Percentiles rank a stretch among this genome's conserved stretches.
These are phyloP conservation scores for Claviceps lovelessii DNA, from an alignment of 2,329 filamentous ascomycete species.

Conservation along the genomic window DNA sequence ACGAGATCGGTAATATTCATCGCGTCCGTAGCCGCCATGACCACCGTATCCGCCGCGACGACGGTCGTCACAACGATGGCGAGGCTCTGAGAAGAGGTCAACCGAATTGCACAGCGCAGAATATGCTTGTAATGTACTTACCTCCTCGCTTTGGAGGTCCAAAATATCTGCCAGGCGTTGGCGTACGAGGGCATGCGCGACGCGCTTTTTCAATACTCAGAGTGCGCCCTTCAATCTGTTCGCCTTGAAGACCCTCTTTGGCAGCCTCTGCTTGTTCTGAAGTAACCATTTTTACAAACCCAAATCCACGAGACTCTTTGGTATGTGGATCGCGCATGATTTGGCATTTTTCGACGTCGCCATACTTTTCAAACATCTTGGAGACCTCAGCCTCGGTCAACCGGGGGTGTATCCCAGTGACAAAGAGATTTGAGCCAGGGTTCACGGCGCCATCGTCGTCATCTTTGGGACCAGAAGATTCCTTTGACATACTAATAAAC, in stretches of 20 bases:
- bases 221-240: conserved; percentile 87
- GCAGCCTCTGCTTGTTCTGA: conserved; percentile 91
- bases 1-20: conserved; percentile 45
- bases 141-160: conserved; percentile 95
- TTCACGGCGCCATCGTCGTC: conserved; percentile 75
- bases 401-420: conserved; percentile 92
- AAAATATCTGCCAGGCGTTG: conserved; percentile 97
- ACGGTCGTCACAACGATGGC: conserved; percentile 43
- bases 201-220: conserved; percentile 98
- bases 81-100: conserved; percentile 18
- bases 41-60: conserved; percentile 46
- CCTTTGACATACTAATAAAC: conserved; percentile 32
- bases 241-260: conserved; percentile 89
- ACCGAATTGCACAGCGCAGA: background rate
- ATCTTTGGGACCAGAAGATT: conserved; percentile 34
- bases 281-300: conserved; percentile 98
- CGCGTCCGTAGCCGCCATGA: conserved; percentile 29
- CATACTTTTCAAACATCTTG: conserved; percentile 96
- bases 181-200: conserved; percentile 83
- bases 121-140: conserved; percentile 29
- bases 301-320: conserved; percentile 96
- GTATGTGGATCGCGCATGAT: conserved; percentile 99
- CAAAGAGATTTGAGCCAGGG: conserved; percentile 94
- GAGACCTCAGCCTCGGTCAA: conserved; percentile 81
- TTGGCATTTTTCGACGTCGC: conserved; percentile 96